Evolutionary conservation across 148 eudicot species (phyloP), one percentile per base, ranked within the genome.

Genomic region (Talinum fruticosum): DNA sequence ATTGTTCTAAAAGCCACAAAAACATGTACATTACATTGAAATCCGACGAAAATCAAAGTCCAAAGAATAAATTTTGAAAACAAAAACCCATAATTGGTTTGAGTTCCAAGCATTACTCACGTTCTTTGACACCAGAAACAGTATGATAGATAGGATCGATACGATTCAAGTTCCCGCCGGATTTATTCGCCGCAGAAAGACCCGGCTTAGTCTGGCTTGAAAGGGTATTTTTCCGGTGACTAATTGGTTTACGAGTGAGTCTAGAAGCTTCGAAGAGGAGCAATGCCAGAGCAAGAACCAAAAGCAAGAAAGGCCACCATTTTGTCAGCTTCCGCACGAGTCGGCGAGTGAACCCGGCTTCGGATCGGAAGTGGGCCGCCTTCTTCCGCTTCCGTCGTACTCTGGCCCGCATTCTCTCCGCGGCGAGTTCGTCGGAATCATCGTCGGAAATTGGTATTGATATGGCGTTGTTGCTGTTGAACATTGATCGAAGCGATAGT

Each of bases 291-390:
- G 90, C 89, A 23, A 83, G 85, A 37, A 89, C n/a, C 73, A 90
- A 83, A 49, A 92, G 73, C 66, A 90, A 74, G 36, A 90, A 62
- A 13, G 89, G 86, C 93, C 97, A 92, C 94, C 94, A 92, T 36
- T 77, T 88, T 19, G 82, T 74, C 21, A 82, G 72, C 5, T 41
- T 61, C 6, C 81, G 21, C 1, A 78, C 75, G 38, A 74, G 2
- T n/a, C 78, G 65, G 38, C 67, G 81, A 69, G 81, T 82, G 5
- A 78, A 82, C 54, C 78, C 81, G 54, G 78, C 15, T 10, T 82
- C 79, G 71, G 84, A 78, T 78, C 84, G 81, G 71, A 73, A 36
- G 41, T 10, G 32, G 36, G 75, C 61, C 29, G 78, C 67, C 33
- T 88, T 92, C 83, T 72, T 83, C 28, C 93, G 89, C 79, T 88